Percentiles rank a stretch among this genome's conserved stretches.
phyloP scores from a whole-genome alignment of 306 rosid species.

The Castanea sativa region DNA sequence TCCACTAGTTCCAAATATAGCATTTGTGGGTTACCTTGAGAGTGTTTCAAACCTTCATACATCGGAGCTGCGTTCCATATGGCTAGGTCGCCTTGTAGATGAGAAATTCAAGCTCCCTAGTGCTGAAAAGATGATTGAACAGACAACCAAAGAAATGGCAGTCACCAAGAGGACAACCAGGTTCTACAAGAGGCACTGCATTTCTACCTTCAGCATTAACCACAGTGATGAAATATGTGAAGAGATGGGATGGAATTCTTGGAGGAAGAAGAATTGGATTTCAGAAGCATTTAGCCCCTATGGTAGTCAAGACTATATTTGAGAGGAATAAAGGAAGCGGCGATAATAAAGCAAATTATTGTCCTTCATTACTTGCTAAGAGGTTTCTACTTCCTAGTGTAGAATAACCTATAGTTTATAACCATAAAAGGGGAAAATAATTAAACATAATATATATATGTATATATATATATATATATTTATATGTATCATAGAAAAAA shows the following conservation, averaged over 20 bases:
- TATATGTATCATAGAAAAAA: no score
- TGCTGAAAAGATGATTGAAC: conserved; percentile 53
- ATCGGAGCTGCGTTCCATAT: conserved; percentile 65
- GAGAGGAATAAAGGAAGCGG: conserved; percentile 33
- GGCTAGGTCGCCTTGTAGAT: conserved; percentile 59
- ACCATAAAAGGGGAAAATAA: no score
- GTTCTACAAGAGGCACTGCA: conserved; percentile 70
- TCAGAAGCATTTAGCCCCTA: conserved; percentile 65
- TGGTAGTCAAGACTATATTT: conserved; percentile 42
- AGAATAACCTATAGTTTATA: background rate
- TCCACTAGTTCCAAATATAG: conserved; percentile 78
- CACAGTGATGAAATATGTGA: conserved; percentile 67
- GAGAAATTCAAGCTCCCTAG: conserved; percentile 69
- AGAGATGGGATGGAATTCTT: conserved; percentile 64
- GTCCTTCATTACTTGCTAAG: background rate
- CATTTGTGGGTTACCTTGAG: conserved; percentile 68
- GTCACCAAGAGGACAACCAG: conserved; percentile 59
- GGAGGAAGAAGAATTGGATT: conserved; percentile 80
- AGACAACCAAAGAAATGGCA: conserved; percentile 45
- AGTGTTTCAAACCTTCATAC: conserved; percentile 69
- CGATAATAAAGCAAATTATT: background rate
- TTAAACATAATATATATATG: no score
- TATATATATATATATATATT: no score
- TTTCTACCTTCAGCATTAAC: conserved; percentile 75
- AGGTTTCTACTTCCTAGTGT: background rate